phyloP scores from a whole-genome alignment of 495 filamentous ascomycete species.

The Hypomontagnella monticulosa region DNA sequence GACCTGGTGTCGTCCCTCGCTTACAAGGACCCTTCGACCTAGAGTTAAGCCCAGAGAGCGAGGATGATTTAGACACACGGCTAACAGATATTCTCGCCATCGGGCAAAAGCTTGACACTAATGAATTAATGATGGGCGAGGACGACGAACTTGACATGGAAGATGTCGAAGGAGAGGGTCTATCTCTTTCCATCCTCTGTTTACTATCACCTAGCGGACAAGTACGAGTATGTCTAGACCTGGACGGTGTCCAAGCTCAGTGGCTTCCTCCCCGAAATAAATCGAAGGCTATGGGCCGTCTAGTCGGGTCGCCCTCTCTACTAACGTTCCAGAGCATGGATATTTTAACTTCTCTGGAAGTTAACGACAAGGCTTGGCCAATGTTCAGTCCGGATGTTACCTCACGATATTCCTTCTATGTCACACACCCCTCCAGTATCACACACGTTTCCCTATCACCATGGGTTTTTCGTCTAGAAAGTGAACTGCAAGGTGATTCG shows the following conservation, averaged over 20 bases:
- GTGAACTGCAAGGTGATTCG: constrained; percentile 73
- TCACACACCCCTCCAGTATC: constrained; percentile 77
- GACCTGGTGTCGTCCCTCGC: constrained; percentile 77
- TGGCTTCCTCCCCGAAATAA: constrained; percentile 75
- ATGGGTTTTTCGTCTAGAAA: constrained; percentile 80
- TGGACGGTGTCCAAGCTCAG: constrained; percentile 81
- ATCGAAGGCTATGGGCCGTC: constrained; percentile 51
- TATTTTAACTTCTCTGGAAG: constrained; percentile 62
- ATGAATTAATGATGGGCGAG: constrained; percentile 70
- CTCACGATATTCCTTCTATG: constrained; percentile 80
- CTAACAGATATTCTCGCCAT: constrained; percentile 65
- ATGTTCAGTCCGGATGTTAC: constrained; percentile 76
- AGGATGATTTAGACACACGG: constrained; percentile 73
- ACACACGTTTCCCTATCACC: constrained; percentile 74
- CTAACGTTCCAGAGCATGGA: constrained; percentile 68
- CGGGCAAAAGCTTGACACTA: constrained; percentile 62
- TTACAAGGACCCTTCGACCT: constrained; percentile 88
- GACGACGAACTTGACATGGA: constrained; percentile 64
- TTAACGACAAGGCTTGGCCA: constrained; percentile 69
- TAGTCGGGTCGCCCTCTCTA: constrained; percentile 48
- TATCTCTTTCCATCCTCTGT: constrained; percentile 79
- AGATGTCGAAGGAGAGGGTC: constrained; percentile 66
- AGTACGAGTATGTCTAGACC: constrained; percentile 79
- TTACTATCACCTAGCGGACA: constrained; percentile 76
- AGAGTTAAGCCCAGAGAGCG: constrained; percentile 67